Percentiles rank a stretch among this genome's conserved stretches.
Evolutionary conservation across 2,329 filamentous ascomycete genomes (phyloP).

Genomic region (Arthrobotrys sinensis): DNA sequence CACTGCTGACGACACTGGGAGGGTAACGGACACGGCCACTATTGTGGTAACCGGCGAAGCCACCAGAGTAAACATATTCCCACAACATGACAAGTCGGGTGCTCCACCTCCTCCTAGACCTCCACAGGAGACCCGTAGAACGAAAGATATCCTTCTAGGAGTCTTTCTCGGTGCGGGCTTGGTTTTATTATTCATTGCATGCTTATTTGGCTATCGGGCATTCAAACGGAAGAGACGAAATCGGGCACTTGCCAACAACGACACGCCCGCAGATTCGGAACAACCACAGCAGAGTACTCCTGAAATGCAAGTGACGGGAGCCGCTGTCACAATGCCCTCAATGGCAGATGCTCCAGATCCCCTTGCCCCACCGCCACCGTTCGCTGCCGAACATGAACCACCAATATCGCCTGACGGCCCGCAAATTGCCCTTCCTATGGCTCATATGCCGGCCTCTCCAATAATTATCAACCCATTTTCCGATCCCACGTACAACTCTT

Average conservation of each 20-base stretch:
- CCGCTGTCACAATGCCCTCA: conserved; percentile 49
- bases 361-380: conserved; percentile 42
- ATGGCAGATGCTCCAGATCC: conserved; percentile 32
- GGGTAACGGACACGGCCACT: conserved; percentile 51
- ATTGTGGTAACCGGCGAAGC: conserved; percentile 51
- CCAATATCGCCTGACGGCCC: neutral
- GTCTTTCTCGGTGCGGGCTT: conserved; percentile 53
- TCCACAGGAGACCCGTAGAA: conserved; percentile 23
- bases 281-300: conserved; percentile 24
- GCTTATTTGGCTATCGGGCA: conserved; percentile 46
- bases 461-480: conserved; percentile 60
- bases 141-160: conserved; percentile 49
- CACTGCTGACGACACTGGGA: conserved; percentile 45
- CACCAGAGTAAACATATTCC: conserved; percentile 46
- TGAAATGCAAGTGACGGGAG: conserved; percentile 52
- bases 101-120: conserved; percentile 8
- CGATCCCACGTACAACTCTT: conserved; percentile 58
- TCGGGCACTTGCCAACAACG: neutral
- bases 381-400: conserved; percentile 7
- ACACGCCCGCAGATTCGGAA: conserved; percentile 34
- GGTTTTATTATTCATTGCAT: conserved; percentile 45
- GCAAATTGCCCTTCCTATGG: neutral
- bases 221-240: conserved; percentile 48
- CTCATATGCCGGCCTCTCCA: conserved; percentile 8
- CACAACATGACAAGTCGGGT: conserved; percentile 50